Percentiles rank a stretch among this genome's conserved stretches.
Conservation (phyloP, 176 grass and related monocot genomes). For the Eremochloa ophiuroides region DNA sequence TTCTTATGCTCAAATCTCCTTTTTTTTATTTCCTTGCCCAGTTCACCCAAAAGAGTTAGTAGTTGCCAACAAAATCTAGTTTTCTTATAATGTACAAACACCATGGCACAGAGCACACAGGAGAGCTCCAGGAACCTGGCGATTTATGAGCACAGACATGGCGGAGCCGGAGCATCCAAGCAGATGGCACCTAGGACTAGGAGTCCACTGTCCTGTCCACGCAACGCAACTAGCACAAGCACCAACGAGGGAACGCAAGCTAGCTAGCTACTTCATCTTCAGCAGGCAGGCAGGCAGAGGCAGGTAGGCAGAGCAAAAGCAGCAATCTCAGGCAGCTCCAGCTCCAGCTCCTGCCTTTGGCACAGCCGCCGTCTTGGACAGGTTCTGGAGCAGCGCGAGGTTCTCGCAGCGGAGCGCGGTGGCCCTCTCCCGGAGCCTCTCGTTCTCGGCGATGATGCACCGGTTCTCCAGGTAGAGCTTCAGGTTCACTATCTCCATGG, state of each 20-base stretch:
- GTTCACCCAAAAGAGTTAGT: background rate
- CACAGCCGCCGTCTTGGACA: conserved; percentile 5
- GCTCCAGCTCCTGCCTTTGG: background rate
- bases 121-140: conserved; percentile 6
- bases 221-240: background rate
- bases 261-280: background rate
- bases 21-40: conserved; percentile 9
- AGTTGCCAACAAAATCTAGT: conserved; percentile 2
- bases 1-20: conserved; percentile 18
- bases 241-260: background rate
- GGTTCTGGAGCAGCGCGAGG: conserved; percentile 21
- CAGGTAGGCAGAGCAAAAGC: too few relatives aligned
- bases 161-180: background rate
- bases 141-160: conserved; percentile 16
- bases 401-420: conserved; percentile 44
- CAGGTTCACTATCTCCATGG: conserved; percentile 54
- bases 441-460: conserved; percentile 57
- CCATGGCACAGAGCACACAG: conserved; percentile 20
- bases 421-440: conserved; percentile 50
- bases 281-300: conserved; percentile 4
- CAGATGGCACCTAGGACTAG: background rate
- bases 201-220: background rate
- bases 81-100: conserved; percentile 19
- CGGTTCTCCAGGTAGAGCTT: conserved; percentile 62
- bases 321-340: background rate